Conservation (phyloP, 305 asterid genomes). For the Solanum hybrid region DNA sequence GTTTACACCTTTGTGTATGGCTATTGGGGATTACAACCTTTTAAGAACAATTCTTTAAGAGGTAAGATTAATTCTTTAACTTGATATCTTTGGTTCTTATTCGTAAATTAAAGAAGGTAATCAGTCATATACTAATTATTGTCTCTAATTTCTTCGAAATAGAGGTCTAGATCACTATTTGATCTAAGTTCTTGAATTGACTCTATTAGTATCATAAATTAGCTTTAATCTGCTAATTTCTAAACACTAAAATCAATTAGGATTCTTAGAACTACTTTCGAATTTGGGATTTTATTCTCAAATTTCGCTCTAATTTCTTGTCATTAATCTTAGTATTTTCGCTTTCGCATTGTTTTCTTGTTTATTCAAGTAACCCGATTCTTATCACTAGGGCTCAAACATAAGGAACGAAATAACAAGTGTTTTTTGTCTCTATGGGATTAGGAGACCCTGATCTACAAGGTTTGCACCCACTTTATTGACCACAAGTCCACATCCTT, state of each 20-base stretch:
- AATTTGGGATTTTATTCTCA: not conserved
- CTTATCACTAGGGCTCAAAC: not conserved
- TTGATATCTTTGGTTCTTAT: not conserved
- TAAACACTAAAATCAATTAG: not conserved
- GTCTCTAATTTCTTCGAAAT: not conserved
- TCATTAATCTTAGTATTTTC: not conserved
- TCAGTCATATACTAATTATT: not conserved
- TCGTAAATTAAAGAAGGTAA: not conserved
- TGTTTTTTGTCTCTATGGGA: not conserved
- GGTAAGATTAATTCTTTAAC: not conserved
- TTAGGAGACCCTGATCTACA: not conserved
- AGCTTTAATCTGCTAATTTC: not conserved
- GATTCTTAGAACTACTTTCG: not conserved
- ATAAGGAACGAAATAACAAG: not conserved
- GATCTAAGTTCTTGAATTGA: not conserved
- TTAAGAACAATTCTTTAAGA: not conserved
- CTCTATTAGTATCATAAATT: not conserved
- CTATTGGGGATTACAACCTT: not conserved
- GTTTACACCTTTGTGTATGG: not conserved
- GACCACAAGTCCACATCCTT: not conserved
- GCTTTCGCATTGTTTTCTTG: not conserved
- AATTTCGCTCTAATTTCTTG: not conserved
- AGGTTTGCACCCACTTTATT: not conserved
- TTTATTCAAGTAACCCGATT: not conserved
- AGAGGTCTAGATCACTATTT: not conserved